Conservation (phyloP, 306 rosid genomes). For the Hylodesmum podocarpum region DNA sequence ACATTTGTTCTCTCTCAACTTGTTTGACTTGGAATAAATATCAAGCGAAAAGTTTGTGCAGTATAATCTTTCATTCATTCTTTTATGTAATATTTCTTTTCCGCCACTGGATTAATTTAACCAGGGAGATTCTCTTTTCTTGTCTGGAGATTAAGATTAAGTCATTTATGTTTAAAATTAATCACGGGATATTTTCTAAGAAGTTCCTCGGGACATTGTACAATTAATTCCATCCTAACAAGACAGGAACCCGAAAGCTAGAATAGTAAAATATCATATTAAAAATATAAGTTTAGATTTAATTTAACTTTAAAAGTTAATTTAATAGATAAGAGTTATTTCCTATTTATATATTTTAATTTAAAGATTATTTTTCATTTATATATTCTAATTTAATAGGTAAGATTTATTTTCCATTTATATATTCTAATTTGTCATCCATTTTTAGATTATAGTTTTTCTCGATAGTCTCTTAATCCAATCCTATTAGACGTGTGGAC, state of each 20-base stretch:
- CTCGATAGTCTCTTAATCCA: too few species aligned
- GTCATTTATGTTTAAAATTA: background rate
- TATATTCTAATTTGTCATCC: too few species aligned
- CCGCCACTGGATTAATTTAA: background rate
- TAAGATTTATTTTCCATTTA: too few species aligned
- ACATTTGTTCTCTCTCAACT: slow-evolving; percentile 28
- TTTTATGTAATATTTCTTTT: background rate
- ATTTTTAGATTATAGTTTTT: too few species aligned
- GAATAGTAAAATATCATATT: too few species aligned
- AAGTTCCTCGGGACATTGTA: background rate
- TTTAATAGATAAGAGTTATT: too few species aligned
- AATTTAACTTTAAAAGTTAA: too few species aligned
- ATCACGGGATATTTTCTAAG: background rate
- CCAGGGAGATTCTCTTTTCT: background rate
- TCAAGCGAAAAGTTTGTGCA: background rate
- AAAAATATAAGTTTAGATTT: too few species aligned
- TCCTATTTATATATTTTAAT: too few species aligned
- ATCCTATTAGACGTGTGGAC: too few species aligned
- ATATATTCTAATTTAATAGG: too few species aligned
- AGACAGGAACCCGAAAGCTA: background rate
- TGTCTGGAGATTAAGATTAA: background rate
- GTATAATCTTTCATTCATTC: background rate
- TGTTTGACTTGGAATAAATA: slow-evolving; percentile 28
- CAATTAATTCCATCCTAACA: background rate
- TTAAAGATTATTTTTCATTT: too few species aligned